Evolutionary conservation across 768 basidiomycete species (phyloP).

Genomic region (Suillus weaverae): DNA sequence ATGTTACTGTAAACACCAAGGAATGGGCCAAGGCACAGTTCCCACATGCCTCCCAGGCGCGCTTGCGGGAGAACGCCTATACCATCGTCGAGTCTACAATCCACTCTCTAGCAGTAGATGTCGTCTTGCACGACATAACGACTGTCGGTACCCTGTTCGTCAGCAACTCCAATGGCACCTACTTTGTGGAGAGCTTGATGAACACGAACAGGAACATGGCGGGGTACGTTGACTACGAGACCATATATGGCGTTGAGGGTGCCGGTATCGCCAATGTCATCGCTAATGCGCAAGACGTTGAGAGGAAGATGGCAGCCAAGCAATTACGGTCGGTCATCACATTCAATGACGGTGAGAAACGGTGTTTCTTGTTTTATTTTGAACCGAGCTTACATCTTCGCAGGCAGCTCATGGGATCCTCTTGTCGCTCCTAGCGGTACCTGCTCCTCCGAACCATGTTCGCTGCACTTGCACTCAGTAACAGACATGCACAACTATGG

Average conservation of each 20-base stretch:
- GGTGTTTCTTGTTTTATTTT: background rate
- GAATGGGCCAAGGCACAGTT: conserved; percentile 89
- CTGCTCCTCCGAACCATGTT: conserved; percentile 59
- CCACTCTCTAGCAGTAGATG: conserved; percentile 93
- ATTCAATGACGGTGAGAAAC: conserved; percentile 75
- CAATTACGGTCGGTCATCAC: conserved; percentile 79
- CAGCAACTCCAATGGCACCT: conserved; percentile 94
- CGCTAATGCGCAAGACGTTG: conserved; percentile 80
- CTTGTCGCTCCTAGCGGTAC: conserved; percentile 65
- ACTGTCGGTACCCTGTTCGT: conserved; percentile 90
- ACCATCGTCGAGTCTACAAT: conserved; percentile 94
- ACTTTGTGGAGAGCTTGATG: conserved; percentile 86
- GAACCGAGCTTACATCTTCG: background rate
- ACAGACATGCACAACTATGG: conserved; percentile 93
- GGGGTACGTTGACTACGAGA: conserved; percentile 95
- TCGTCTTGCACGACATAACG: conserved; percentile 66
- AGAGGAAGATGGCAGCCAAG: conserved; percentile 66
- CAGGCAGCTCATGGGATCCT: conserved; percentile 73
- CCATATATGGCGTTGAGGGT: conserved; percentile 82
- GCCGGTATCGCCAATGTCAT: conserved; percentile 91
- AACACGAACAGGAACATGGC: conserved; percentile 88
- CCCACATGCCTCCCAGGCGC: conserved; percentile 82
- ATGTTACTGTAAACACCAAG: conserved; percentile 81
- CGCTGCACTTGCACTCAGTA: conserved; percentile 91
- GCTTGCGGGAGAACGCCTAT: conserved; percentile 88